A percentile compares a stretch with the other conserved stretches of the same genome.
Evolutionary conservation across 768 basidiomycete genomes (phyloP).

Genomic region (Guyanaporus albipodus): DNA sequence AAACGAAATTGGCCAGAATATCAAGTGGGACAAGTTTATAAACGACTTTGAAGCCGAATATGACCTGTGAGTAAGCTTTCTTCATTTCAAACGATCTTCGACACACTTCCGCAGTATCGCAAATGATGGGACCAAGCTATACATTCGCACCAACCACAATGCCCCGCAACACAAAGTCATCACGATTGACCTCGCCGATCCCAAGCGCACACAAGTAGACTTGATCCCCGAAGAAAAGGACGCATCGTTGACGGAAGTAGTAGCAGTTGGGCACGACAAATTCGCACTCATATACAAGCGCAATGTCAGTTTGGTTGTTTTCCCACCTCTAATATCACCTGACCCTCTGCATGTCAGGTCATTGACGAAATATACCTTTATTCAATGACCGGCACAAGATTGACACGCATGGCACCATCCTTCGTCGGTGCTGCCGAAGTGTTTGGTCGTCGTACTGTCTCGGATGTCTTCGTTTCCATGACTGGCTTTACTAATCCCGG

Average conservation of each 20-base stretch:
- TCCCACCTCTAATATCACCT: background rate
- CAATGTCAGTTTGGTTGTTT: slow-evolving; percentile 43
- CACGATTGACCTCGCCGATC: slow-evolving; percentile 56
- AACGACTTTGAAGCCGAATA: slow-evolving; percentile 68
- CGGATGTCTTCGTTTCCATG: slow-evolving; percentile 61
- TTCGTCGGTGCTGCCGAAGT: slow-evolving; percentile 64
- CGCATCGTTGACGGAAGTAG: slow-evolving; percentile 52
- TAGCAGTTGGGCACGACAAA: slow-evolving; percentile 49
- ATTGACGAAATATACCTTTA: slow-evolving; percentile 79
- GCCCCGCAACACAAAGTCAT: slow-evolving; percentile 67
- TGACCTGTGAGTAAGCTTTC: slow-evolving; percentile 44
- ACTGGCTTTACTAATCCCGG: slow-evolving; percentile 72
- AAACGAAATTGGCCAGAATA: slow-evolving; percentile 55
- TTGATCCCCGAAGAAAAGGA: slow-evolving; percentile 67
- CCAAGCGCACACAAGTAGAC: slow-evolving; percentile 45
- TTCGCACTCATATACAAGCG: slow-evolving; percentile 65
- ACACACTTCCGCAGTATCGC: slow-evolving; percentile 43
- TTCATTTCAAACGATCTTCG: background rate
- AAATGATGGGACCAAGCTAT: slow-evolving; percentile 60
- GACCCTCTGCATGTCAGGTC: slow-evolving; percentile 39
- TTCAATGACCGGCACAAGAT: slow-evolving; percentile 46
- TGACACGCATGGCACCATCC: slow-evolving; percentile 56
- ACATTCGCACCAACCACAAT: slow-evolving; percentile 59
- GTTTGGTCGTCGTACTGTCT: slow-evolving; percentile 46
- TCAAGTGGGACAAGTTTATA: slow-evolving; percentile 71